Percentiles rank a stretch among this genome's conserved stretches.
These are phyloP conservation scores for Melampsora americana DNA, from an alignment of 1,284 basidiomycete species.

Conservation along the genomic window DNA sequence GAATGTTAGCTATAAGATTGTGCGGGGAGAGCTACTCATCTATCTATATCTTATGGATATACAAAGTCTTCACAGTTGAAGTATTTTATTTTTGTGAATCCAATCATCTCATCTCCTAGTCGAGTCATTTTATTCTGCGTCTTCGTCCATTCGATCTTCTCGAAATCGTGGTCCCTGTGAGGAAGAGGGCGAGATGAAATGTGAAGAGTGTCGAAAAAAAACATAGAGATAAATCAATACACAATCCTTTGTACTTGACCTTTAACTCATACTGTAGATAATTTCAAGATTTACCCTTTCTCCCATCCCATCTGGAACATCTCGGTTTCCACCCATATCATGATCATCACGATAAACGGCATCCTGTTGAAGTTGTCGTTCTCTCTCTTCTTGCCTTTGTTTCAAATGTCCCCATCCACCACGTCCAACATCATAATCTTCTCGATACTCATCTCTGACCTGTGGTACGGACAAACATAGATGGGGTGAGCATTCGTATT, in stretches of 20 bases:
- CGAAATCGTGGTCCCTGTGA: slow-evolving; percentile 25
- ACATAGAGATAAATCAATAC: not conserved
- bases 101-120: no score
- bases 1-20: no score
- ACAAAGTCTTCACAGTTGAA: no score
- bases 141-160: slow-evolving; percentile 36
- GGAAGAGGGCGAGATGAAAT: not conserved
- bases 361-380: slow-evolving; percentile 69
- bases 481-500: not conserved
- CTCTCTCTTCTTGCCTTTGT: slow-evolving; percentile 70
- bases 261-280: not conserved
- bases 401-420: slow-evolving; percentile 81
- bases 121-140: slow-evolving; percentile 13
- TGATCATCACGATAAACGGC: slow-evolving; percentile 83
- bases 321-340: slow-evolving; percentile 70
- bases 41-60: no score
- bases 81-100: no score
- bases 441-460: slow-evolving; percentile 88
- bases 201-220: not conserved
- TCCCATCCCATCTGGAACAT: slow-evolving; percentile 58
- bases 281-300: slow-evolving; percentile 18
- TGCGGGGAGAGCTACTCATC: no score
- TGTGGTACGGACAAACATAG: slow-evolving; percentile 45
- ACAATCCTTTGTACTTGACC: not conserved
- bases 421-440: slow-evolving; percentile 81